Conservation (phyloP, 2,329 filamentous ascomycete genomes). For the Mycocentrospora acerina region DNA sequence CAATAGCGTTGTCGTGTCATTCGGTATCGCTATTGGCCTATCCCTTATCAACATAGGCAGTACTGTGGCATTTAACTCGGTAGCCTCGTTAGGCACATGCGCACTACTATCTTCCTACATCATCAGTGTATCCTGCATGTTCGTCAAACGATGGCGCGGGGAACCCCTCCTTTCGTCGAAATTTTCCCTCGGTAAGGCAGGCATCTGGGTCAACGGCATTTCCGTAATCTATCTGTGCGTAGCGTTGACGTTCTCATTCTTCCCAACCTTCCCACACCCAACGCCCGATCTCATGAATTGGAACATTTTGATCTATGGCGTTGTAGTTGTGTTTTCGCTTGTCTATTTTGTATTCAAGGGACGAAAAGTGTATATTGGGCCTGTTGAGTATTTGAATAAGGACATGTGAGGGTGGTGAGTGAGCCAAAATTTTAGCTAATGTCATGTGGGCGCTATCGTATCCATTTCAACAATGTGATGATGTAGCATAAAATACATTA, state of each 20-base stretch:
- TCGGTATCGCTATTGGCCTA: constrained; percentile 43
- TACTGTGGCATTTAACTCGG: constrained; percentile 31
- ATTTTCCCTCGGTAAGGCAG: constrained; percentile 50
- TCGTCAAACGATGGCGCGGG: constrained; percentile 46
- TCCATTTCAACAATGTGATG: too few relatives aligned
- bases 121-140: constrained; percentile 51
- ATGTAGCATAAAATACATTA: too few relatives aligned
- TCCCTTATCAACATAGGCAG: constrained; percentile 55
- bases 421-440: too few relatives aligned
- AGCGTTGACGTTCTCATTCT: constrained; percentile 49
- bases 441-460: too few relatives aligned
- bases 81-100: constrained; percentile 24
- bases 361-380: constrained; percentile 43
- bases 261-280: constrained; percentile 39
- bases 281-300: constrained; percentile 49
- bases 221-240: constrained; percentile 44
- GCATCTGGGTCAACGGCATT: constrained; percentile 47
- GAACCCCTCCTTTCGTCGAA: constrained; percentile 47
- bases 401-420: too few relatives aligned
- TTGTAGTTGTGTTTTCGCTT: constrained; percentile 46
- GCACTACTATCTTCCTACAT: constrained; percentile 28
- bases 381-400: constrained; percentile 29
- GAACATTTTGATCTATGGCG: constrained; percentile 50
- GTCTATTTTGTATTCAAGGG: constrained; percentile 47
- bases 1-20: constrained; percentile 48